Conservation (phyloP, 768 basidiomycete species). For the Leccinum rimulosum region DNA sequence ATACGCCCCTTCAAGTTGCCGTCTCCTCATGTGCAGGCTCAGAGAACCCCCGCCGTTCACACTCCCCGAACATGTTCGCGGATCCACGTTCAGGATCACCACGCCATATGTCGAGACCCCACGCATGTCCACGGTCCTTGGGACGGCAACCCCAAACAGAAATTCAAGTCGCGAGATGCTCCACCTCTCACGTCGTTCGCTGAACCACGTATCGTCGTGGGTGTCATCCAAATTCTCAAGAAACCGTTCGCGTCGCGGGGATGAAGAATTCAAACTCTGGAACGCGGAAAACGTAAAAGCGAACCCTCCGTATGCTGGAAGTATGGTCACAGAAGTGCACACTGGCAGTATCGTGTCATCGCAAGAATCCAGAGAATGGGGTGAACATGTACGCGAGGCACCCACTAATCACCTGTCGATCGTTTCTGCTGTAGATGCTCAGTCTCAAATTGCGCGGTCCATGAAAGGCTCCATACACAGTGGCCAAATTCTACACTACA, state of each 20-base stretch:
- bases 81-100: conserved; percentile 25
- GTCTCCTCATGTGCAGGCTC: not conserved
- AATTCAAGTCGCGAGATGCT: conserved; percentile 11
- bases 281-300: conserved; percentile 31
- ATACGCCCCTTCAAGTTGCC: not conserved
- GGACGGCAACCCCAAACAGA: conserved; percentile 2
- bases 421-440: conserved; percentile 10
- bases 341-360: conserved; percentile 1
- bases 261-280: conserved; percentile 34
- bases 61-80: conserved; percentile 27
- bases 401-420: conserved; percentile 2
- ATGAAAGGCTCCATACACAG: conserved; percentile 6
- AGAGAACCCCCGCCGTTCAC: conserved; percentile 3
- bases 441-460: conserved; percentile 4
- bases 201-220: conserved; percentile 40
- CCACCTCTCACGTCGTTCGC: conserved; percentile 20
- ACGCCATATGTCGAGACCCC: conserved; percentile 26
- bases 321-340: not conserved
- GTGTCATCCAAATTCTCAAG: conserved; percentile 30
- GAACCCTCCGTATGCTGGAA: conserved; percentile 6
- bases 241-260: conserved; percentile 19
- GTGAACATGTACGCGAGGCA: conserved; percentile 5
- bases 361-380: conserved; percentile 9
- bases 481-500: conserved; percentile 1
- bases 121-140: conserved; percentile 21